Base-by-base conservation (phyloP, 2,329 filamentous ascomycete species). In the Hypoxylon sp. region DNA sequence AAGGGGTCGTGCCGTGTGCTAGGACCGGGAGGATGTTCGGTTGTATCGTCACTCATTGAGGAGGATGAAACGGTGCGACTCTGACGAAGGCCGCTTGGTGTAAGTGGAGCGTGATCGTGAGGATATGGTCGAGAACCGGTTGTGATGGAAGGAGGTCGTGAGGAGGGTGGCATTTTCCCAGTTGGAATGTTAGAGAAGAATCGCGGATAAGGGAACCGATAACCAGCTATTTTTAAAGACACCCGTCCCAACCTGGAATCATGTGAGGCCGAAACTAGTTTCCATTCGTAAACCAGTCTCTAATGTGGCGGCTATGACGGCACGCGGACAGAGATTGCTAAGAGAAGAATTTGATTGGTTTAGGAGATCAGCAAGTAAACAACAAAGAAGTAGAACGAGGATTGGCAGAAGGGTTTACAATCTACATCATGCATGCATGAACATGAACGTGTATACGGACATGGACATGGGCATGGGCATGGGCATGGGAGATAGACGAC, bases 11-110 rank as follows among this genome's bases (percentile, higher is more conserved):
- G 37, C 26, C 48, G 47, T 47, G 68, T 63, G 53, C 70, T 71
- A 17, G 72, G 68, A 5, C 63, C 65, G 11, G 70, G 58, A 35
- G 48, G 33, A 35, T 58, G 39, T 17, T 33, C 54, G 26, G 55
- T 42, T 44, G 48, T 48, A 50, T 63, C 58, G 42, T 70, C 65
- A 13, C 61, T 63, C 29, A 50, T 64, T 5, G 71, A 65, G n/a
- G 73, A 73, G 11, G 73, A 75, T 29, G 76, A 78, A 24, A 73
- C 52, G 9, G 76, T 78, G 37, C 70, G 73, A 59, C 76, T 78
- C 63, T 76, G 73, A 13, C 77, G 77, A 48, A 79, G 76, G 19
- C 69, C 69, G 51, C 77, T 78, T 35, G 77, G 77, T 3, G 72
- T 79, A 19, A 66, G 56, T 50, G 77, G 77, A 29, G 73, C 68